Evolutionary conservation across 805 yeast genomes (phyloP).

Genomic region (Gaillardinia entomophila): DNA sequence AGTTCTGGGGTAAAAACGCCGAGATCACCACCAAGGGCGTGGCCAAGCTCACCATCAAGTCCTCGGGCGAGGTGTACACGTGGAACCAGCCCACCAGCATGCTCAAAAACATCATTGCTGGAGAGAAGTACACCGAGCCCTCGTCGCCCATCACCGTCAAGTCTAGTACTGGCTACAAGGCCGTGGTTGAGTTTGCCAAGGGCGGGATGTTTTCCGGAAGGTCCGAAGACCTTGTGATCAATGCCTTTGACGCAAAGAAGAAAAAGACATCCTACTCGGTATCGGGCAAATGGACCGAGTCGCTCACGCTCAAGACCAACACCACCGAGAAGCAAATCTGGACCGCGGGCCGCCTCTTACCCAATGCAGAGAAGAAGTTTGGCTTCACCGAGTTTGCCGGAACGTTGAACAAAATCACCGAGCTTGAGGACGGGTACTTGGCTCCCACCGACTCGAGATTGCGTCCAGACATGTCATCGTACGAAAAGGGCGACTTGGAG

Average conservation of each 20-base stretch:
- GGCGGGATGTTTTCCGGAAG: constrained; percentile 83
- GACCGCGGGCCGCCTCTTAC: constrained; percentile 63
- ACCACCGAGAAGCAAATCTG: constrained; percentile 49
- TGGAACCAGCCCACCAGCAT: constrained; percentile 83
- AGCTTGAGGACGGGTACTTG: constrained; percentile 53
- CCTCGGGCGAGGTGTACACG: constrained; percentile 65
- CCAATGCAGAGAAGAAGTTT: constrained; percentile 56
- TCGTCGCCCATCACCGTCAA: constrained; percentile 58
- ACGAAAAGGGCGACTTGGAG: constrained; percentile 64
- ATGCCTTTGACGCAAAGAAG: constrained; percentile 33
- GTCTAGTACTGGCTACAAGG: constrained; percentile 63
- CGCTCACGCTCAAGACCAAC: constrained; percentile 41
- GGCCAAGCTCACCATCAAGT: constrained; percentile 48
- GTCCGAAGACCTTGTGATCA: constrained; percentile 59
- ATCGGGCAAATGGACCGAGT: constrained; percentile 84
- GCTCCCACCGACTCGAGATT: constrained; percentile 88
- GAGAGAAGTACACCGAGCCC: constrained; percentile 93
- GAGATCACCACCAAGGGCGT: constrained; percentile 77
- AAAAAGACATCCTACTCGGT: constrained; percentile 36
- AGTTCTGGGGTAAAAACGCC: constrained; percentile 92
- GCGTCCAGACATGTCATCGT: constrained; percentile 77
- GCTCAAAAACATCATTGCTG: constrained; percentile 84
- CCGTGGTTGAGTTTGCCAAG: constrained; percentile 68
- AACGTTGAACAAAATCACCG: constrained; percentile 71
- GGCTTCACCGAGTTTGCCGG: constrained; percentile 87